Percentiles rank a stretch among this genome's conserved stretches.
Evolutionary conservation across 495 filamentous ascomycete species (phyloP).

Genomic region (Penicillium salamii): DNA sequence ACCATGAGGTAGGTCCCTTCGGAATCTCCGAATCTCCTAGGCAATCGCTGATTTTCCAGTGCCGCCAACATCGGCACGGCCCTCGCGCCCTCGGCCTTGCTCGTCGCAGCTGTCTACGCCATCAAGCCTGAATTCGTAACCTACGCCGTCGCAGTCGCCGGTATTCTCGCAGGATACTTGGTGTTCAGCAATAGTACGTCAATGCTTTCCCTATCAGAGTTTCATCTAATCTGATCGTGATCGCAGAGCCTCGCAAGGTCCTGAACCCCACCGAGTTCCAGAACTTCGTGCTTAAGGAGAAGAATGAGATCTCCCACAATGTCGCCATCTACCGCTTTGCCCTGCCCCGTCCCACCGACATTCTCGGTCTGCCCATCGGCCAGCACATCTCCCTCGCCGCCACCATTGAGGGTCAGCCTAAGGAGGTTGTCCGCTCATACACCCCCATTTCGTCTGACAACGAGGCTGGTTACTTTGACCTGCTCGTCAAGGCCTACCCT

Average conservation of each 20-base stretch:
- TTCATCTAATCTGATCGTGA: slow-evolving; percentile 14
- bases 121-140: slow-evolving; percentile 75
- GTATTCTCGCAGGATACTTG: slow-evolving; percentile 13
- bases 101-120: slow-evolving; percentile 72
- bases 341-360: slow-evolving; percentile 70
- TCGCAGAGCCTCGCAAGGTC: slow-evolving; percentile 67
- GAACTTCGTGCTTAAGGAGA: slow-evolving; percentile 83
- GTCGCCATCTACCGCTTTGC: slow-evolving; percentile 95
- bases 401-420: slow-evolving; percentile 67
- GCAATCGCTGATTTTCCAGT: slow-evolving; percentile 23
- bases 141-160: slow-evolving; percentile 56
- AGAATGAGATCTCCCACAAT: slow-evolving; percentile 92
- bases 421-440: slow-evolving; percentile 93
- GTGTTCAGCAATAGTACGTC: slow-evolving; percentile 25
- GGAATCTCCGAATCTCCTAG: too few species aligned
- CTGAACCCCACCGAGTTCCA: slow-evolving; percentile 87
- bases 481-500: slow-evolving; percentile 96
- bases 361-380: slow-evolving; percentile 94
- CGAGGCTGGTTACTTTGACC: slow-evolving; percentile 90
- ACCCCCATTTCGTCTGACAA: slow-evolving; percentile 94
- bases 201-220: background rate
- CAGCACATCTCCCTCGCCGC: slow-evolving; percentile 97
- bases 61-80: slow-evolving; percentile 64
- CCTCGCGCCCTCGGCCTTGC: slow-evolving; percentile 80
- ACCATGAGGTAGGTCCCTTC: slow-evolving; percentile 36